A percentile compares a stretch with the other conserved stretches of the same genome.
These are phyloP conservation scores for Boehmeria nivea DNA, from an alignment of 306 rosid species.

Conservation along the genomic window DNA sequence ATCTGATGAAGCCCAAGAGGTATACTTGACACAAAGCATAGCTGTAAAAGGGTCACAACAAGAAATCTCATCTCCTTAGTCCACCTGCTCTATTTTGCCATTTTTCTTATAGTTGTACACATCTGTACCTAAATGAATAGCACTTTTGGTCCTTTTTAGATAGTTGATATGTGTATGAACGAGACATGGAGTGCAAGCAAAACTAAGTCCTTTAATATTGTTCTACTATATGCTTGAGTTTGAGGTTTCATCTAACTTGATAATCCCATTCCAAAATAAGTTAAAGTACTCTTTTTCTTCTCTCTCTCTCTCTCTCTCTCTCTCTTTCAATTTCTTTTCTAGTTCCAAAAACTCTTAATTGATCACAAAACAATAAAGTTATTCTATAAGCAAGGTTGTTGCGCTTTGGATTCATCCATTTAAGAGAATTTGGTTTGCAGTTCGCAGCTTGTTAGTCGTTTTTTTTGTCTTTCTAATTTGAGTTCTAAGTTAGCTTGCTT, in stretches of 20 bases:
- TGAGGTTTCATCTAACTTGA: background rate
- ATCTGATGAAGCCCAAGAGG: background rate
- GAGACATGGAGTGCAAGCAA: conserved; percentile 7
- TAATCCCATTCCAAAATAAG: too few species aligned
- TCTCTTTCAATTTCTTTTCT: too few species aligned
- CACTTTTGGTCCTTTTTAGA: background rate
- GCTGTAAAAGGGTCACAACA: conserved; percentile 7
- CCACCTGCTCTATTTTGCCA: conserved; percentile 1
- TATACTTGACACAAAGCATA: background rate
- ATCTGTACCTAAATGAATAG: background rate
- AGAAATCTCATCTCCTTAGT: background rate
- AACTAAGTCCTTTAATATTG: background rate
- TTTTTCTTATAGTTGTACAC: background rate
- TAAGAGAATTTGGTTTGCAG: too few species aligned
- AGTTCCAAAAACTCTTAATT: too few species aligned
- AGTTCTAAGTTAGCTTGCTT: too few species aligned
- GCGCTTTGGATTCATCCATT: too few species aligned
- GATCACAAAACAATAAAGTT: too few species aligned
- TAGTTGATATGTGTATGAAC: background rate
- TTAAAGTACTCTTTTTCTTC: too few species aligned
- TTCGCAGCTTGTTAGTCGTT: too few species aligned
- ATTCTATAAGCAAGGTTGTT: too few species aligned
- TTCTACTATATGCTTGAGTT: background rate
- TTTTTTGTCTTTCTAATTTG: too few species aligned
- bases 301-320: too few species aligned